Base-by-base conservation (phyloP, 2,329 filamentous ascomycete species). In the Botrytis hyacinthi region DNA sequence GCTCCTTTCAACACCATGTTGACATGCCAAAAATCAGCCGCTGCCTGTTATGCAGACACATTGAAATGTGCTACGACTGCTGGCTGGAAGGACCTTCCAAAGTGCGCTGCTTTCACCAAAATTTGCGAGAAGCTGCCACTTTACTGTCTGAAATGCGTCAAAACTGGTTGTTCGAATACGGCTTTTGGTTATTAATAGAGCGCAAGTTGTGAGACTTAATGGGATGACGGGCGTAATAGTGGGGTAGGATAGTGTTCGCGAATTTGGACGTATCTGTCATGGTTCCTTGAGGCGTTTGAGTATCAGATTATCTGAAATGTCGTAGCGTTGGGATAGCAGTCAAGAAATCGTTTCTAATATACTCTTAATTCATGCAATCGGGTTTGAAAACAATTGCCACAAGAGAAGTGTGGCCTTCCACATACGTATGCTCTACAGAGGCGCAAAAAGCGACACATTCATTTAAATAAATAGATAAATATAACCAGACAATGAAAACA, bases 11-110 rank as follows among this genome's bases (percentile, higher is more conserved):
- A 26, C 22, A n/a, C 66, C 22, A 65, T 67, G 46, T 29, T 51
- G 18, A 67, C 44, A 32, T 72, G 70, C 70, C 70, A 72, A 57
- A 72, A 72, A 46, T 72, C 70, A 20, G 35, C 70, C n/a, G 61
- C 61, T 44, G 32, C 61, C 22, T 72, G 70, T 22, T 72, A 57
- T 32, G 44, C 70, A 67, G 70, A 72, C 29, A 54, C 46, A 5
- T 42, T 72, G 14, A 57, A 67, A 32, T 72, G 70, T 20, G 60
- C 37, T 9, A 72, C 61, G 18, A 59, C 60, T 26, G 60, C 70
- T 42, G 70, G 70, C 9, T 71, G 60, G 60, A 57, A n/a, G 9
- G 46, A 71, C 16, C 12, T 57, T 1, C 35, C 35, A 35, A 57
- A 61, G 18, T 71, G 70, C 37, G n/a, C 35, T 57, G 29, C 35